A percentile compares a stretch with the other conserved stretches of the same genome.
Conservation (phyloP, 257 asterid genomes). For the Penstemon davidsonii region DNA sequence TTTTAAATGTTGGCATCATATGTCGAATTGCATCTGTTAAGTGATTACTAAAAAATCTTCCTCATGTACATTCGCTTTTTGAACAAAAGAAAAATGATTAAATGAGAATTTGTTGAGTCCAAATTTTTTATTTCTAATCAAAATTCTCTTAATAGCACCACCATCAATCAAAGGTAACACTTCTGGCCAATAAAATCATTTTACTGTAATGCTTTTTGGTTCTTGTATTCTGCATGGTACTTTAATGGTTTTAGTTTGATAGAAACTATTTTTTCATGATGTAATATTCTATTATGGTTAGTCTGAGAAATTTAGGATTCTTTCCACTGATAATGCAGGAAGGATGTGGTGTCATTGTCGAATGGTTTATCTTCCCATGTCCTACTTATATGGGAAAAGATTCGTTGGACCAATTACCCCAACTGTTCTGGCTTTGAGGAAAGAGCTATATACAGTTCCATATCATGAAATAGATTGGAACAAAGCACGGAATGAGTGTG, state of each 20-base stretch:
- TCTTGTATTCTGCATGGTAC: background rate
- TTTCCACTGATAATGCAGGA: conserved; percentile 55
- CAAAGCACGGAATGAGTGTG: conserved; percentile 82
- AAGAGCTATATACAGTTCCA: conserved; percentile 73
- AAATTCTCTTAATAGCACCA: conserved; percentile 1
- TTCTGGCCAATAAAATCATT: conserved; percentile 21
- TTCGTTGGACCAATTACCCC: conserved; percentile 93
- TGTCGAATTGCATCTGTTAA: background rate
- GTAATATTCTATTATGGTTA: conserved; percentile 16
- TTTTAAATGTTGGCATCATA: background rate
- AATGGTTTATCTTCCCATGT: conserved; percentile 99
- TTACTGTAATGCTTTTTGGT: conserved; percentile 4
- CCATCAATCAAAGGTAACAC: background rate
- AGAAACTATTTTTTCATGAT: conserved; percentile 7
- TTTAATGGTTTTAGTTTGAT: conserved; percentile 18
- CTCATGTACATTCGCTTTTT: background rate
- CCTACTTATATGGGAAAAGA: conserved; percentile 88
- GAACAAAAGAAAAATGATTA: background rate
- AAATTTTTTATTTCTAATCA: background rate
- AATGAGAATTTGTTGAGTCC: background rate
- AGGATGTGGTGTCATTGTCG: conserved; percentile 99
- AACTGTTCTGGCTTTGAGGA: conserved; percentile 82
- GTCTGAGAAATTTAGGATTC: conserved; percentile 21
- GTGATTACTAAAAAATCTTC: conserved; percentile 2
- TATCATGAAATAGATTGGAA: conserved; percentile 94